phyloP scores from a whole-genome alignment of 192 early-diverging fungal species.

The Mortierella claussenii region DNA sequence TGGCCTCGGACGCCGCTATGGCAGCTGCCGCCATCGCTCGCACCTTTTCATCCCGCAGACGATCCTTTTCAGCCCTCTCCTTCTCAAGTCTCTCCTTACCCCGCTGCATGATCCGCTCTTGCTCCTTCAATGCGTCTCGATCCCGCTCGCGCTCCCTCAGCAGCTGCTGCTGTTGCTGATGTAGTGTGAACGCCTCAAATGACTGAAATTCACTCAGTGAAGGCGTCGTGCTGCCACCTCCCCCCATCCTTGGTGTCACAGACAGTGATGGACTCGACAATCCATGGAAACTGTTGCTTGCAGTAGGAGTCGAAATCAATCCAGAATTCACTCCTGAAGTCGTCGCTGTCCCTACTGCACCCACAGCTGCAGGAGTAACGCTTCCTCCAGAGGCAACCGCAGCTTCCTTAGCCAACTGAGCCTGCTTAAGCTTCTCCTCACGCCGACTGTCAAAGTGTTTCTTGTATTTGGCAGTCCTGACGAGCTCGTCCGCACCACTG shows the following conservation, averaged over 20 bases:
- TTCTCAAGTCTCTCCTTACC: constrained; percentile 47
- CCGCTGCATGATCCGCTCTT: constrained; percentile 47
- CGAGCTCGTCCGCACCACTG: constrained; percentile 45
- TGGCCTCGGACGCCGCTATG: constrained; percentile 46
- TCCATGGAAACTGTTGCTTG: not conserved
- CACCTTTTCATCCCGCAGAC: constrained; percentile 43
- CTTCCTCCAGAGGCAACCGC: constrained; percentile 2
- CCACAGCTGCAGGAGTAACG: not conserved
- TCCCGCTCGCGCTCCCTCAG: constrained; percentile 21
- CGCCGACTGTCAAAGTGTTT: constrained; percentile 46
- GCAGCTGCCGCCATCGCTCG: constrained; percentile 49
- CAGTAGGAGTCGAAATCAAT: not conserved
- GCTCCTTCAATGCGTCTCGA: constrained; percentile 26
- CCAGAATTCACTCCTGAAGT: not conserved
- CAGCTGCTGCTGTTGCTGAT: constrained; percentile 34
- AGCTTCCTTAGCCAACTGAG: constrained; percentile 6
- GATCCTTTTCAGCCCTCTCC: constrained; percentile 44
- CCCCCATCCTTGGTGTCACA: constrained; percentile 13
- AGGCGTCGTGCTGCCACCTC: not conserved
- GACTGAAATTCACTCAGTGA: constrained; percentile 20
- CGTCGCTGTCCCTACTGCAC: not conserved
- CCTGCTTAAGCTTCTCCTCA: constrained; percentile 28
- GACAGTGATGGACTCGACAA: constrained; percentile 22
- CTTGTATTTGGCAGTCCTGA: constrained; percentile 45
- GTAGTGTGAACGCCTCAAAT: constrained; percentile 26